These are phyloP conservation scores for Aegilops speltoides DNA, from an alignment of 176 grass and related monocot genomes.

Conservation along the genomic window DNA sequence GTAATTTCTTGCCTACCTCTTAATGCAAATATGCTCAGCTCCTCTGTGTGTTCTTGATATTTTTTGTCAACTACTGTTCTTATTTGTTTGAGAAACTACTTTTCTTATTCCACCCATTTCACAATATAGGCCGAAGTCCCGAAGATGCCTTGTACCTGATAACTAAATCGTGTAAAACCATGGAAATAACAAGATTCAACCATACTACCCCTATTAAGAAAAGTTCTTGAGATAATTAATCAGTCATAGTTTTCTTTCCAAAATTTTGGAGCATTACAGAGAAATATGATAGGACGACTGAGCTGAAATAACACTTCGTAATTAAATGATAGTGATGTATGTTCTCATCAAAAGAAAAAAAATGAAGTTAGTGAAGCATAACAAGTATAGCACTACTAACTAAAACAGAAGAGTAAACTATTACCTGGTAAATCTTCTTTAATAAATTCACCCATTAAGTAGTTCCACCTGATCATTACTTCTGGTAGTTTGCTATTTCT, in stretches of 20 bases:
- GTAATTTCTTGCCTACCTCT: slow-evolving; percentile 24
- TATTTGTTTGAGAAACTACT: not conserved
- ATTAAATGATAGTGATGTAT: slow-evolving; percentile 6
- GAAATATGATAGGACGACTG: not conserved
- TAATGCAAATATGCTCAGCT: not conserved
- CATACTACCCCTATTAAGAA: not conserved
- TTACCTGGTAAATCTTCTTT: not conserved
- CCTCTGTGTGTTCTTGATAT: not conserved
- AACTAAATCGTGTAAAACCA: not conserved
- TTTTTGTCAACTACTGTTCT: not conserved
- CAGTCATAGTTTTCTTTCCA: not conserved
- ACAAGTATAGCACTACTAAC: not conserved
- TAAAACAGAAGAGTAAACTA: not conserved
- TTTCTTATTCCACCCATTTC: not conserved
- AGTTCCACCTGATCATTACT: not conserved
- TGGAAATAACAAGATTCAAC: not conserved
- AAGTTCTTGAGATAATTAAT: not conserved
- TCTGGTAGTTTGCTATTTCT: not conserved
- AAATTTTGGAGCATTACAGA: not conserved
- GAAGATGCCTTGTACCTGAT: slow-evolving; percentile 4
- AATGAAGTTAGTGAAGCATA: not conserved
- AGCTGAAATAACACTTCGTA: not conserved
- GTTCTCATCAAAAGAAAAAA: not conserved
- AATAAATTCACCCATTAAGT: not conserved
- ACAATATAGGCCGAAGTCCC: not conserved